A percentile compares a stretch with the other conserved stretches of the same genome.
Evolutionary conservation across 306 rosid species (phyloP).

Genomic region (Psophocarpus tetragonolobus): DNA sequence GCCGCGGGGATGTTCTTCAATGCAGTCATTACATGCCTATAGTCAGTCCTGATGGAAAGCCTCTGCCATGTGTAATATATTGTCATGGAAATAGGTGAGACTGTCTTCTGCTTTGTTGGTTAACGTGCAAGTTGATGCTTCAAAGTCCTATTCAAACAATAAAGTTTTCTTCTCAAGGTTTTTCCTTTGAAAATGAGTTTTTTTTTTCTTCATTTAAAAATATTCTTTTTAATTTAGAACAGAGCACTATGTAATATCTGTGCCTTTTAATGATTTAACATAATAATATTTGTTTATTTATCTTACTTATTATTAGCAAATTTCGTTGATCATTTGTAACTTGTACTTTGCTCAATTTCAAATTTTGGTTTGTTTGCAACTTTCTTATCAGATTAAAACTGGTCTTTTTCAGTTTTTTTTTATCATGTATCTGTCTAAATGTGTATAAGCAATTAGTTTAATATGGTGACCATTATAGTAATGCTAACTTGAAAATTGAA

Average conservation of each 20-base stretch:
- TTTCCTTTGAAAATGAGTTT: not conserved
- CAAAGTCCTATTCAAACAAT: not conserved
- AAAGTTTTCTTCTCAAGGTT: not conserved
- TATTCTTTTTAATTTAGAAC: not conserved
- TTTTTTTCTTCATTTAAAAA: not conserved
- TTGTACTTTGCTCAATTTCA: not conserved
- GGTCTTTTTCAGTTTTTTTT: not conserved
- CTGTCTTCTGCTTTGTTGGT: not conserved
- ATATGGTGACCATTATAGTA: not conserved
- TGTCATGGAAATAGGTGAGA: constrained; percentile 97
- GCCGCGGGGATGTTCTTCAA: constrained; percentile 81
- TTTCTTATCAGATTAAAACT: not conserved
- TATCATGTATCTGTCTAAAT: not conserved
- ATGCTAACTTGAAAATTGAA: constrained; percentile 1
- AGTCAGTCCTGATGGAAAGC: constrained; percentile 84
- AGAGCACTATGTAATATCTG: not conserved
- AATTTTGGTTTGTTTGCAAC: not conserved
- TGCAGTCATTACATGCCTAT: constrained; percentile 94
- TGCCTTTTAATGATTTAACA: constrained; percentile 9
- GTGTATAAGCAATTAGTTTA: not conserved
- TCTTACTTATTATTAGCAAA: not conserved
- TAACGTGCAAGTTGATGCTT: constrained; percentile 13
- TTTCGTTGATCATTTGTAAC: not conserved
- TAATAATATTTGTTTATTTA: not conserved
- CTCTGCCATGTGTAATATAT: constrained; percentile 94